A percentile compares a stretch with the other conserved stretches of the same genome.
These are phyloP conservation scores for Coniochaeta sp. DNA, from an alignment of 2,329 filamentous ascomycete genomes.

Conservation along the genomic window DNA sequence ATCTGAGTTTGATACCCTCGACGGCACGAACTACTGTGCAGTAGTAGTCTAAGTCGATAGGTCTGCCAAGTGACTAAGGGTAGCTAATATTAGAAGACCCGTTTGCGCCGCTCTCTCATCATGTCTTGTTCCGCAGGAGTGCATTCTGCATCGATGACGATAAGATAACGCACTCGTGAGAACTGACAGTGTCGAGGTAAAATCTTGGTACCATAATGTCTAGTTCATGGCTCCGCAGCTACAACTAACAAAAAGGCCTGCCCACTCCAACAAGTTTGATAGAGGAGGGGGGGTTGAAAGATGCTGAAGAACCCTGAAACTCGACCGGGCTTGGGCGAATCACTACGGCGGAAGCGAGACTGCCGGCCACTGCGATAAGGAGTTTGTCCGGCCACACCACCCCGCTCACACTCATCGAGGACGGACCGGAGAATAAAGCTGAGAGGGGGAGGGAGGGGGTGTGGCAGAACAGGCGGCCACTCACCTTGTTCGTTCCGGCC, in stretches of 20 bases:
- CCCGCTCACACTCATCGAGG: background rate
- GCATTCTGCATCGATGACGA: background rate
- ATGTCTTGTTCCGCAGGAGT: background rate
- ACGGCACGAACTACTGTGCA: too few species aligned
- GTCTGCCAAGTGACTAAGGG: too few species aligned
- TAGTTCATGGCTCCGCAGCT: background rate
- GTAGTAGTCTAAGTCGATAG: too few species aligned
- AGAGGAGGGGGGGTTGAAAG: background rate
- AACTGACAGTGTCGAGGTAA: background rate
- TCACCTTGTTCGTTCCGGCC: background rate
- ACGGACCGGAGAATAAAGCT: background rate
- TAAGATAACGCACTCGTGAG: background rate
- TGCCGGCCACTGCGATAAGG: background rate
- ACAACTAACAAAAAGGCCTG: background rate
- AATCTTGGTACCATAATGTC: background rate
- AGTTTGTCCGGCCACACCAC: background rate
- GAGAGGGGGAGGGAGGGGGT: background rate
- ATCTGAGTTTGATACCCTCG: background rate
- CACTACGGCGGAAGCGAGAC: background rate
- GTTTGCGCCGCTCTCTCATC: background rate
- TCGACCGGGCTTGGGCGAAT: background rate
- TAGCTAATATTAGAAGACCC: background rate
- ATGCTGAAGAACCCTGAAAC: background rate
- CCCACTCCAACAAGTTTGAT: background rate
- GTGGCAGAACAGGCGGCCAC: too few species aligned